Conservation (phyloP, 305 asterid species). For the Plantago coronopus region DNA sequence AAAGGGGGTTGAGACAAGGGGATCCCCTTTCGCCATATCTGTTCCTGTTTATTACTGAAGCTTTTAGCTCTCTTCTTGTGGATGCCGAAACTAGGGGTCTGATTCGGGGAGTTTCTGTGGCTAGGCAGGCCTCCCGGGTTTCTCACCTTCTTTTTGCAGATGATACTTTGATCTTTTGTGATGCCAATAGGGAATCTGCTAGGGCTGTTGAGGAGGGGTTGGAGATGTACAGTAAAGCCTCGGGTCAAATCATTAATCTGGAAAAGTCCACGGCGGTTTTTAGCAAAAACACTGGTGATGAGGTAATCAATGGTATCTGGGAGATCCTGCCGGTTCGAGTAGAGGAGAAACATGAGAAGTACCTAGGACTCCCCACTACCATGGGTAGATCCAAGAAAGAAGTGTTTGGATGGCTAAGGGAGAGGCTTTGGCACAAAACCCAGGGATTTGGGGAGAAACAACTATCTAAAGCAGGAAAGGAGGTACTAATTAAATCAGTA, state of each 20-base stretch:
- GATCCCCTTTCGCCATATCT: not conserved
- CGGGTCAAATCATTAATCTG: too few relatives aligned
- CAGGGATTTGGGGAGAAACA: too few relatives aligned
- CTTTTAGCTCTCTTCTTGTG: too few relatives aligned
- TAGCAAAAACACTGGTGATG: too few relatives aligned
- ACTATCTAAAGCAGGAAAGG: not conserved
- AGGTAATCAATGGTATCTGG: too few relatives aligned
- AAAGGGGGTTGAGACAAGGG: not conserved
- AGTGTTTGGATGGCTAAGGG: not conserved
- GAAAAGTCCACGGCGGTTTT: too few relatives aligned
- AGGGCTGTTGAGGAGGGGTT: too few relatives aligned
- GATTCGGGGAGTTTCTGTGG: not conserved
- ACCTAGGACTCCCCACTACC: too few relatives aligned
- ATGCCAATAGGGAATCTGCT: too few relatives aligned
- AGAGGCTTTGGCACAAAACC: not conserved
- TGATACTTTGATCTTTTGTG: too few relatives aligned
- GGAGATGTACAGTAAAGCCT: not conserved
- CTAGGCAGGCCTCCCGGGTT: not conserved
- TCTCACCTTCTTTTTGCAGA: not conserved
- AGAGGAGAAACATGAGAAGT: not conserved
- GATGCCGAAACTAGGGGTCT: accelerated
- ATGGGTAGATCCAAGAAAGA: not conserved
- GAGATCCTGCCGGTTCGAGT: not conserved
- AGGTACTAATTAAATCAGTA: not conserved
- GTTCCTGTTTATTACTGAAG: not conserved